Conservation (phyloP, 1,139 yeast species). For the Blastobotrys illinoisensis region DNA sequence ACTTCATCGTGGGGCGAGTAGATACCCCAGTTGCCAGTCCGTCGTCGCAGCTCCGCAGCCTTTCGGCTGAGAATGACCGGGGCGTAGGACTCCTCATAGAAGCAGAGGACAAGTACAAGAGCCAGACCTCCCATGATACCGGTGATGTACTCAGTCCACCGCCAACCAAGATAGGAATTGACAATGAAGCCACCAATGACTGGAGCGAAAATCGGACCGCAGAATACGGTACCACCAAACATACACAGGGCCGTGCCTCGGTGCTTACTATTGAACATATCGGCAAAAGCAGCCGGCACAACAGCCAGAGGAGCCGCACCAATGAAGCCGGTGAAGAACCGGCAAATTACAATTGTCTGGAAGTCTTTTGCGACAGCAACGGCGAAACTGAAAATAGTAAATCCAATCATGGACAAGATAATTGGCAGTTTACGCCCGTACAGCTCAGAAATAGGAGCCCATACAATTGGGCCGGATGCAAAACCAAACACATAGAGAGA, state of each 20-base stretch:
- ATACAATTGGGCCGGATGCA: conserved; percentile 74
- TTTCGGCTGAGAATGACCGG: conserved; percentile 40
- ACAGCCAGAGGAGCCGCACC: conserved; percentile 72
- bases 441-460: conserved; percentile 77
- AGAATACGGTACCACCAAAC: conserved; percentile 61
- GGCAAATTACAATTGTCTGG: conserved; percentile 64
- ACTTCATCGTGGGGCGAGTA: conserved; percentile 80
- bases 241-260: conserved; percentile 70
- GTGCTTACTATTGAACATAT: conserved; percentile 52
- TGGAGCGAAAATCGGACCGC: conserved; percentile 75
- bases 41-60: conserved; percentile 44
- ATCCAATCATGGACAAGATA: conserved; percentile 50
- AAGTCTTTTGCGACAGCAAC: conserved; percentile 66
- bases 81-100: conserved; percentile 38
- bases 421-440: conserved; percentile 63
- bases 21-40: conserved; percentile 66
- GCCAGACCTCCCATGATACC: conserved; percentile 46
- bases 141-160: conserved; percentile 53
- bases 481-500: conserved; percentile 74
- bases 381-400: conserved; percentile 58
- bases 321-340: conserved; percentile 60
- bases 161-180: conserved; percentile 44
- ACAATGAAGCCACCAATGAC: conserved; percentile 35
- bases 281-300: conserved; percentile 80
- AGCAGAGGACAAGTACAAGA: conserved; percentile 31